A percentile compares a stretch with the other conserved stretches of the same genome.
phyloP scores from a whole-genome alignment of 1,284 basidiomycete species.

The Ustilago loliicola region DNA sequence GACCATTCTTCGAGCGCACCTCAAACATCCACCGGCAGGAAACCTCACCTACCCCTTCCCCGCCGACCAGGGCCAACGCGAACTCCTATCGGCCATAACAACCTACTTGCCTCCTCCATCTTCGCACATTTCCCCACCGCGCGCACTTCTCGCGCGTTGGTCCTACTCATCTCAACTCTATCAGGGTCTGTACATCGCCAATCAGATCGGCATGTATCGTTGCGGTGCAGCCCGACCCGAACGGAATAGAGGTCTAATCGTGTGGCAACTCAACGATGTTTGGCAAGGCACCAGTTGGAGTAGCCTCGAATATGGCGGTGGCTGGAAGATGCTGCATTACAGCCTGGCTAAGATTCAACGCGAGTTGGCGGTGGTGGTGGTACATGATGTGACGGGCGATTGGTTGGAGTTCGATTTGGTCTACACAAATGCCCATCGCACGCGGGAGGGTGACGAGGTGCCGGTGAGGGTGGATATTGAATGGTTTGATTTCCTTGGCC shows the following conservation, averaged over 20 bases:
- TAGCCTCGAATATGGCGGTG: conserved; percentile 76
- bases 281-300: conserved; percentile 79
- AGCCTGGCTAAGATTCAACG: conserved; percentile 74
- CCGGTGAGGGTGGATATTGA: conserved; percentile 15
- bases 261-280: conserved; percentile 79
- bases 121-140: background rate
- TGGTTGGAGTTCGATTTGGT: conserved; percentile 74
- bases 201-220: conserved; percentile 78
- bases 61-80: conserved; percentile 74
- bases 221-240: conserved; percentile 76
- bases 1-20: conserved; percentile 75
- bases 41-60: conserved; percentile 76
- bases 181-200: conserved; percentile 66
- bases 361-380: conserved; percentile 75
- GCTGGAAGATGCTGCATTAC: conserved; percentile 76
- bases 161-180: conserved; percentile 50
- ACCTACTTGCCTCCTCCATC: conserved; percentile 64
- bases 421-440: conserved; percentile 1
- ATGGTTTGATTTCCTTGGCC: conserved; percentile 24
- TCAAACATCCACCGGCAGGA: conserved; percentile 76
- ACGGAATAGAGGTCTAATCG: conserved; percentile 77
- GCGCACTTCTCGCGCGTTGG: conserved; percentile 20
- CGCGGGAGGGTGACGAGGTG: background rate
- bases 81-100: conserved; percentile 75
- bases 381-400: conserved; percentile 73